phyloP scores from a whole-genome alignment of 2,329 filamentous ascomycete genomes.

The Fusarium sp. region DNA sequence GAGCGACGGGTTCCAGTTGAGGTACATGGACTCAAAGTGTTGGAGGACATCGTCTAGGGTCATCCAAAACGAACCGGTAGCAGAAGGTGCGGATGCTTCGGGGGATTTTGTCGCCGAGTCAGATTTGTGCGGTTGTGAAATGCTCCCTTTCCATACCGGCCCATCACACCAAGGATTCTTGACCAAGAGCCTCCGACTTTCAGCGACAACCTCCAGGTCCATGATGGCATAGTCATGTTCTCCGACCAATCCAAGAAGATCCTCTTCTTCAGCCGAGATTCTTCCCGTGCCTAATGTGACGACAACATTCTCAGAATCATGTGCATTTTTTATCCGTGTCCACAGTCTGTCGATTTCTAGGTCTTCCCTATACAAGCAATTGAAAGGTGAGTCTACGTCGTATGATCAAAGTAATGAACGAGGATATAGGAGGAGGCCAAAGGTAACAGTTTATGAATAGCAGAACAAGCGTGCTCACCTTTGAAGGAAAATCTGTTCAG shows the following conservation, averaged over 20 bases:
- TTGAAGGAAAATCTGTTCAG: conserved; percentile 92
- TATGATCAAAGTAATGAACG: background rate
- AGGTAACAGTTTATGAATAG: too few species aligned
- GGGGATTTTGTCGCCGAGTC: conserved; percentile 11
- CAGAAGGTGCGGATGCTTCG: conserved; percentile 24
- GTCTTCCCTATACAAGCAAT: conserved; percentile 69
- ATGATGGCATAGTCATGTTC: conserved; percentile 96
- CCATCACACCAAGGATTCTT: conserved; percentile 98
- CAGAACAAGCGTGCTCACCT: conserved; percentile 57
- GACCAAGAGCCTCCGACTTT: conserved; percentile 77
- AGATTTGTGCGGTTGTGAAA: background rate
- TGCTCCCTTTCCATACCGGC: conserved; percentile 71
- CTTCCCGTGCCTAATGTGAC: conserved; percentile 91
- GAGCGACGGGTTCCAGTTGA: conserved; percentile 94
- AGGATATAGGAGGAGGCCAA: background rate
- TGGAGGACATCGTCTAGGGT: conserved; percentile 86
- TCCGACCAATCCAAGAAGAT: conserved; percentile 82
- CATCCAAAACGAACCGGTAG: conserved; percentile 91
- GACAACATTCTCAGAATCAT: conserved; percentile 82
- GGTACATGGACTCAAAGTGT: conserved; percentile 93
- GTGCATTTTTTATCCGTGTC: conserved; percentile 79
- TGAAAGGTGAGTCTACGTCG: conserved; percentile 12
- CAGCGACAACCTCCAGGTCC: conserved; percentile 73
- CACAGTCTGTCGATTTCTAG: conserved; percentile 81
- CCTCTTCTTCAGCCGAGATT: conserved; percentile 80